phyloP scores from a whole-genome alignment of 2,329 filamentous ascomycete species.

The Fusarium foetens region DNA sequence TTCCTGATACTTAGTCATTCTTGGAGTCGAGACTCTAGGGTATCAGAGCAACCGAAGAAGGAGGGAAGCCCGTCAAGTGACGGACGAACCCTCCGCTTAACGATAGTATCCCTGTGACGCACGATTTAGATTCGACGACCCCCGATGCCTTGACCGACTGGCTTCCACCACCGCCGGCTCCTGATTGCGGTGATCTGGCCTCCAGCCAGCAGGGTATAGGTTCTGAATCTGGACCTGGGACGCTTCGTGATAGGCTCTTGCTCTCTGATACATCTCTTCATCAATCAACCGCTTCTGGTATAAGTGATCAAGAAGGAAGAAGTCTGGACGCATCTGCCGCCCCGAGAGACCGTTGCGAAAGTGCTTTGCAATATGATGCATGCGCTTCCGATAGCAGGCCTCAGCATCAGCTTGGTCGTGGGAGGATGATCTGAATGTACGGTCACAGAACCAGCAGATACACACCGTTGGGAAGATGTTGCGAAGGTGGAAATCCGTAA shows the following conservation, averaged over 20 bases:
- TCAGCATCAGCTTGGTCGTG: conserved; percentile 4
- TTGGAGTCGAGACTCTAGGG: background rate
- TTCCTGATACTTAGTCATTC: background rate
- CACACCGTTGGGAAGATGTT: conserved; percentile 49
- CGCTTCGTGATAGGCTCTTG: conserved; percentile 34
- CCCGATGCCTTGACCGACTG: conserved; percentile 1
- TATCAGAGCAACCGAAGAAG: background rate
- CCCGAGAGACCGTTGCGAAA: conserved; percentile 45
- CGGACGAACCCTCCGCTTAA: background rate
- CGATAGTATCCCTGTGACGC: conserved; percentile 7
- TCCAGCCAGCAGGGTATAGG: conserved; percentile 32
- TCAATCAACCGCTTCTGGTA: conserved; percentile 43
- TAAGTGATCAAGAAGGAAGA: conserved; percentile 54
- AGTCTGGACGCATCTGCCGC: conserved; percentile 52
- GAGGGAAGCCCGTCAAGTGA: background rate
- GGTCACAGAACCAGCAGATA: conserved; percentile 64
- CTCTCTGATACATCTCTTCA: conserved; percentile 35
- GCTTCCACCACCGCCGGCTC: conserved; percentile 6
- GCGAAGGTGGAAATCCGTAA: conserved; percentile 50
- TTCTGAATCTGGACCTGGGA: conserved; percentile 29
- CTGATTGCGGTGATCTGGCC: background rate
- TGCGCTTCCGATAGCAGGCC: conserved; percentile 52
- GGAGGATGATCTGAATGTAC: conserved; percentile 47
- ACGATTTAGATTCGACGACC: conserved; percentile 1
- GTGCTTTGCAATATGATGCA: conserved; percentile 62